Evolutionary conservation across 2,329 filamentous ascomycete species (phyloP).

Genomic region (Aspergillus ibericus): DNA sequence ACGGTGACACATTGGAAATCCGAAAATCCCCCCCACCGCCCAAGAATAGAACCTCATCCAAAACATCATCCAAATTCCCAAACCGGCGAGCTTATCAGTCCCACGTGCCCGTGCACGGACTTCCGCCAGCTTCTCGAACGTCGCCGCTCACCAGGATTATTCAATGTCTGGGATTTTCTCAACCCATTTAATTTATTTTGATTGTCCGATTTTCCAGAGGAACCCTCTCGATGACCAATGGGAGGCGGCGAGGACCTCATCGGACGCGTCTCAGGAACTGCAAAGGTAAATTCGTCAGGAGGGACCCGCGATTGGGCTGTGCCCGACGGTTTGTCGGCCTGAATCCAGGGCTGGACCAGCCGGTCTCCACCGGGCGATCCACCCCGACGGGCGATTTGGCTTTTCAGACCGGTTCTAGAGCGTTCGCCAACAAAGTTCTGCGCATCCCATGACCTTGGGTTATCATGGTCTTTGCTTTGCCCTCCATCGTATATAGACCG

Average conservation of each 20-base stretch:
- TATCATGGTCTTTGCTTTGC: not conserved
- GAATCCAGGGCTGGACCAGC: conserved; percentile 6
- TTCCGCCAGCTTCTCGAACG: not conserved
- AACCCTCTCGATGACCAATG: too few relatives aligned
- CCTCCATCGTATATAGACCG: conserved; percentile 1
- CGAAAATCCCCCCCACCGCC: not conserved
- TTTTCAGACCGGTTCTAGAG: conserved; percentile 7
- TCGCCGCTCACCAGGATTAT: not conserved
- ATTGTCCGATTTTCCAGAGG: not conserved
- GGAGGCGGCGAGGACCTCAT: not conserved
- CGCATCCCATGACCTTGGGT: conserved; percentile 1
- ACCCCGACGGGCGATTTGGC: not conserved
- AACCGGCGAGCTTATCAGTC: not conserved
- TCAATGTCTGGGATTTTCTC: not conserved
- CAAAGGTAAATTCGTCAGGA: not conserved
- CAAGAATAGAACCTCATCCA: not conserved
- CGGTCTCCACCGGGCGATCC: not conserved
- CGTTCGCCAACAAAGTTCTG: not conserved
- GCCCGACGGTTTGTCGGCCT: conserved; percentile 1
- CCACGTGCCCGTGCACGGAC: conserved; percentile 7
- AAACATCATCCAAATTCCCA: not conserved
- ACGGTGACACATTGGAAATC: not conserved
- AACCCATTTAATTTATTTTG: not conserved
- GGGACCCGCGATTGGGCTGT: conserved; percentile 3
- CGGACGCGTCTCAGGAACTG: not conserved